Base-by-base conservation (phyloP, 805 yeast genomes). In the Saccharomycodes ludwigii region DNA sequence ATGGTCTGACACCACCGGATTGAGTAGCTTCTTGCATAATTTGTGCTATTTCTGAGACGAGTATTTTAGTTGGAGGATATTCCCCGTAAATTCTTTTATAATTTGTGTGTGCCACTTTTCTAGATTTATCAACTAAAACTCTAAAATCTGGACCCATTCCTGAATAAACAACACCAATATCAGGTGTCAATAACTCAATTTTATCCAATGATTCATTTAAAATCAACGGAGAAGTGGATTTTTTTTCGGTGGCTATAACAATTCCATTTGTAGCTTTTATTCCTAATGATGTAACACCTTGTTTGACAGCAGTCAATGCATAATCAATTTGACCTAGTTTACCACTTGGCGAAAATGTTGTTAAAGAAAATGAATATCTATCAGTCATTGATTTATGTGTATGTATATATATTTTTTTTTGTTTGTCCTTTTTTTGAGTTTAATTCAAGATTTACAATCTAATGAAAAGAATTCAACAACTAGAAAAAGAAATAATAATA, bases 141-240 rank as follows among this genome's bases (percentile, higher is more conserved):
- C 99, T 71, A 63, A 81, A 91, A 56, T 91, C 99, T 15, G 99
- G 98, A 17, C 97, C 97, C 97, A 91, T 86, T 13, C 99, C 99
- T 5, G 95, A 70, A 59, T 91, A 91, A 4, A 94, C 86, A 69
- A 91, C 84, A 36, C 96, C 98, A 46, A 88, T 81, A 53, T 91
- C 85, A 22, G 98, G 97, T 4, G 98, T 85, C 48, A 91, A 71
- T 39, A 71, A 59, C 30, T 82, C 78, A 23, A 91, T 76, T 53
- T 91, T 91, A 31, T 78, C 68, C 36, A 80, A 66, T 31, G 83
- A 69, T 30, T 80, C 93, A 21, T 72, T 61, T 43, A 82, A 76
- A 33, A 84, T 71, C 40, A 91, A 68, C 10, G 80, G 66, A 7
- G 95, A 83, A 29, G 77, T 68, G 20, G 88, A 70, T 51, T 86